Conservation (phyloP, 2,329 filamentous ascomycete genomes). For the Parastagonospora avenae region DNA sequence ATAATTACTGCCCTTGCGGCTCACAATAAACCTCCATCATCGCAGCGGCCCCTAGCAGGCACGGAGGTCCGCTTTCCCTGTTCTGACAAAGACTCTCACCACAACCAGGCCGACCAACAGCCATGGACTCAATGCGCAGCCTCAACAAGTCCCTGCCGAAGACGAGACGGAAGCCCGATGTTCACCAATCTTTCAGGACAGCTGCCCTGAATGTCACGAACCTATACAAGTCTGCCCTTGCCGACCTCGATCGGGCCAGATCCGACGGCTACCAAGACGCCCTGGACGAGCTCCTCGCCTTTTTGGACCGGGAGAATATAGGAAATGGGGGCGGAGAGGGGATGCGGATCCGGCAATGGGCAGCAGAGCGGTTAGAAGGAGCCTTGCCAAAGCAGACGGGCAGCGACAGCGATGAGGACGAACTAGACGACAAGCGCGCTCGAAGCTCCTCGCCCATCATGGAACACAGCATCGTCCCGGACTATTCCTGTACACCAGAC, state of each 20-base stretch:
- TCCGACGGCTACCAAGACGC: slow-evolving; percentile 91
- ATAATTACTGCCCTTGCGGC: background rate
- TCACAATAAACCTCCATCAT: background rate
- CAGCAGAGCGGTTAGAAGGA: slow-evolving; percentile 71
- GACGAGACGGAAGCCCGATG: slow-evolving; percentile 50
- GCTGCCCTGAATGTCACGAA: slow-evolving; percentile 94
- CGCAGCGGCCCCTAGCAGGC: background rate
- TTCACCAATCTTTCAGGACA: slow-evolving; percentile 88
- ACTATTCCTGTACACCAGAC: slow-evolving; percentile 44
- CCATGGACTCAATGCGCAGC: slow-evolving; percentile 50
- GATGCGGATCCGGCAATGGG: slow-evolving; percentile 68
- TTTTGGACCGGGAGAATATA: slow-evolving; percentile 81
- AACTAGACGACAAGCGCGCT: slow-evolving; percentile 64
- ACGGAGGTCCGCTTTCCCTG: background rate
- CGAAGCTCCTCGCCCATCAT: slow-evolving; percentile 64
- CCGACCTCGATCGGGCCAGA: slow-evolving; percentile 75
- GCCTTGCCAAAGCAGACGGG: slow-evolving; percentile 59
- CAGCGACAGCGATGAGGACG: slow-evolving; percentile 73
- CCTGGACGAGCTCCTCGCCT: slow-evolving; percentile 83
- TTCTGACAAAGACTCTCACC: background rate
- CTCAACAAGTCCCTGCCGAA: slow-evolving; percentile 48
- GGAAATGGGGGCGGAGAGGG: slow-evolving; percentile 81
- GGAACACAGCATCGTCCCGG: slow-evolving; percentile 54
- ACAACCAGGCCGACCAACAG: slow-evolving; percentile 3
- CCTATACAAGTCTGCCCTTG: slow-evolving; percentile 88